Evolutionary conservation across 306 rosid species (phyloP).

Genomic region (Rosa chinensis): DNA sequence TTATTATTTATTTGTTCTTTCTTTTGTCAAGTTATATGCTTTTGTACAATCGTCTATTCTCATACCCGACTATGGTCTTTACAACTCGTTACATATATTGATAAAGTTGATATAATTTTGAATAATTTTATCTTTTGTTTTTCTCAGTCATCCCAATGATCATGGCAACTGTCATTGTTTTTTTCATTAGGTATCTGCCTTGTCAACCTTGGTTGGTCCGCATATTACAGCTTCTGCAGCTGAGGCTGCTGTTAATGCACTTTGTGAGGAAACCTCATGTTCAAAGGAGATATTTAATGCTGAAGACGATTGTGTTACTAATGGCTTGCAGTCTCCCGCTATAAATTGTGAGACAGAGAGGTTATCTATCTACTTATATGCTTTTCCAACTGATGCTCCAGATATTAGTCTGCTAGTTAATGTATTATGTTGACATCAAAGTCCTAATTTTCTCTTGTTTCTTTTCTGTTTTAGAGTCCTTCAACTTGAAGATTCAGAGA

Average conservation of each 20-base stretch:
- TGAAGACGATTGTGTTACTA: conserved; percentile 44
- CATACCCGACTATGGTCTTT: background rate
- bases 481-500: conserved; percentile 49
- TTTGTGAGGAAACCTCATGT: conserved; percentile 69
- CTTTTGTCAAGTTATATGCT: background rate
- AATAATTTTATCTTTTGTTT: background rate
- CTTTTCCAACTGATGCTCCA: background rate
- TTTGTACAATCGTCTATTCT: background rate
- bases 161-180: conserved; percentile 20
- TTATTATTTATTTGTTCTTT: background rate
- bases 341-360: conserved; percentile 47
- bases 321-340: conserved; percentile 31
- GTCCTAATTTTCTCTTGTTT: conserved; percentile 26
- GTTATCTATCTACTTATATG: conserved; percentile 36
- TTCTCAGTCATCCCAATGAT: background rate
- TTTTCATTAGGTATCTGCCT: conserved; percentile 68
- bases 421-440: conserved; percentile 11
- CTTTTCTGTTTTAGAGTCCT: conserved; percentile 42
- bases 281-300: conserved; percentile 72
- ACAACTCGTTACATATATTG: background rate
- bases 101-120: background rate
- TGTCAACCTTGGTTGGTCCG: conserved; percentile 78
- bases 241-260: conserved; percentile 68
- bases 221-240: conserved; percentile 83
- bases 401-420: background rate